Conservation (phyloP, 129 eudicot genomes). For the Calendula officinalis region DNA sequence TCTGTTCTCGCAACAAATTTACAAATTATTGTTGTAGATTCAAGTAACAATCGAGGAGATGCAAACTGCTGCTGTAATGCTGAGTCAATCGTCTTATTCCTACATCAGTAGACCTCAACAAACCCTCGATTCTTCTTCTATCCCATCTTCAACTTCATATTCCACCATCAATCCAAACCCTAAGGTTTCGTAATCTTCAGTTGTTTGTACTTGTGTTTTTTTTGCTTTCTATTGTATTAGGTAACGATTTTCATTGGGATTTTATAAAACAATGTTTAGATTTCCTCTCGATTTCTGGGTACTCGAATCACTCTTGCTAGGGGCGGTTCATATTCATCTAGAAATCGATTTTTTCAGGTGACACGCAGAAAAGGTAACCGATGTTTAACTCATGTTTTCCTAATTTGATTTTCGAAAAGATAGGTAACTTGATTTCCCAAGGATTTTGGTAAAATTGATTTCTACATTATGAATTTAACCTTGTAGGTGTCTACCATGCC, state of each 20-base stretch:
- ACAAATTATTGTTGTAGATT: neutral
- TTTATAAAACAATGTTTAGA: conserved; percentile 21
- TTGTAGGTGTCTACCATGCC: no score
- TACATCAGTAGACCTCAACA: conserved; percentile 34
- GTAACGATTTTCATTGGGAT: neutral
- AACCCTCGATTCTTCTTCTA: conserved; percentile 48
- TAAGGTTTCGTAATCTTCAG: conserved; percentile 41
- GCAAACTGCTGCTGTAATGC: conserved; percentile 45
- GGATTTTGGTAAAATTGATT: no score
- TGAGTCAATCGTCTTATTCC: conserved; percentile 42
- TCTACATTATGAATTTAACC: no score
- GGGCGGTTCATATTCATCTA: conserved; percentile 24
- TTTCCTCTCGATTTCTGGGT: conserved; percentile 41
- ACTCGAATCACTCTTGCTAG: conserved; percentile 32
- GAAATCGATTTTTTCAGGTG: conserved; percentile 23
- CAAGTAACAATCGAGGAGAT: conserved; percentile 21
- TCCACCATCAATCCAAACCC: conserved; percentile 22
- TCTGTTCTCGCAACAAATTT: neutral
- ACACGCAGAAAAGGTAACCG: conserved; percentile 39
- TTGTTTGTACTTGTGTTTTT: neutral
- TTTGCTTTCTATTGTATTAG: neutral
- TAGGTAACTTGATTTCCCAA: neutral
- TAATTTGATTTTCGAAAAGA: neutral
- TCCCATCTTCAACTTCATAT: conserved; percentile 37
- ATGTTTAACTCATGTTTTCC: neutral